These are phyloP conservation scores for Brassica rapa DNA, from an alignment of 345 rosid genomes.

Conservation along the genomic window DNA sequence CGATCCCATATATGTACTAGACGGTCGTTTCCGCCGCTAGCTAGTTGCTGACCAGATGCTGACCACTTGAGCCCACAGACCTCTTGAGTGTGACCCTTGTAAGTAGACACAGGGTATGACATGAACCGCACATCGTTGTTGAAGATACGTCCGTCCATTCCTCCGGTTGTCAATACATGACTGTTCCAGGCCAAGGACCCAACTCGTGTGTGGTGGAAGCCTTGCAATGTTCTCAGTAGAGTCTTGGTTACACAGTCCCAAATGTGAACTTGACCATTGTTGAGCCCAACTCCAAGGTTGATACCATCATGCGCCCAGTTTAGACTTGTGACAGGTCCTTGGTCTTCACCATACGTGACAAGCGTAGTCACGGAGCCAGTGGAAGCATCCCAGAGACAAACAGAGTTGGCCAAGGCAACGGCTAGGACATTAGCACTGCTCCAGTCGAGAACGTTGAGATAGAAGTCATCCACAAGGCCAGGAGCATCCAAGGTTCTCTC, in stretches of 20 bases:
- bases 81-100: background rate
- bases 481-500: too few relatives aligned
- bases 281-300: background rate
- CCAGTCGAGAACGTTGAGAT: too few relatives aligned
- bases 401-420: too few relatives aligned
- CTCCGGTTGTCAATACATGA: background rate
- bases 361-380: background rate
- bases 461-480: too few relatives aligned
- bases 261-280: background rate
- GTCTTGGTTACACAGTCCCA: background rate
- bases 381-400: too few relatives aligned
- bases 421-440: too few relatives aligned
- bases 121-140: background rate
- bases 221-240: background rate
- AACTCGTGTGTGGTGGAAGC: background rate
- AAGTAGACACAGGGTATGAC: background rate
- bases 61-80: conserved; percentile 6
- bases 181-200: background rate
- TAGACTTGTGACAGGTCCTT: background rate
- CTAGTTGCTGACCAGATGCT: background rate
- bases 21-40: background rate
- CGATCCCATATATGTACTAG: background rate
- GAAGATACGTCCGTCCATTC: background rate
- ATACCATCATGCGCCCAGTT: background rate
- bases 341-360: background rate